phyloP scores from a whole-genome alignment of 176 grass and related monocot species.

The Olyra latifolia region DNA sequence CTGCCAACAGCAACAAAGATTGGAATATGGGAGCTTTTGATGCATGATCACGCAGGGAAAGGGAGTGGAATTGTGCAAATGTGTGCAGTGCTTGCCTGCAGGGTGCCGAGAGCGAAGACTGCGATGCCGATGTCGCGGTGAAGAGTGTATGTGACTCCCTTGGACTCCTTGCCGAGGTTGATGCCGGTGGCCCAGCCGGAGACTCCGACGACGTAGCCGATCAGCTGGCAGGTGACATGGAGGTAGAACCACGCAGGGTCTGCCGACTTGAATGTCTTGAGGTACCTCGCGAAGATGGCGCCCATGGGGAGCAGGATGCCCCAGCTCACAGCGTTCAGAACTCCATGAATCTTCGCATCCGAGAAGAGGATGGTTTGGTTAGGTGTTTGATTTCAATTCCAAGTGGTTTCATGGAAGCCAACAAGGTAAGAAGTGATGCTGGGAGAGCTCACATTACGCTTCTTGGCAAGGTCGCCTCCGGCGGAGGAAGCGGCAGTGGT shows the following conservation, averaged over 20 bases:
- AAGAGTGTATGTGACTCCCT: constrained; percentile 42
- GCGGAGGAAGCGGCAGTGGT: background rate
- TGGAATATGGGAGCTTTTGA: background rate
- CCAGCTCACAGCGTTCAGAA: constrained; percentile 75
- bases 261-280: constrained; percentile 63
- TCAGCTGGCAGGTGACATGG: constrained; percentile 58
- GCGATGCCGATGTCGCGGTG: constrained; percentile 62
- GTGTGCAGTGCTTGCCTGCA: constrained; percentile 38
- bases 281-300: constrained; percentile 59
- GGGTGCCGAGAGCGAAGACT: constrained; percentile 46
- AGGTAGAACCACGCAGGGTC: constrained; percentile 84
- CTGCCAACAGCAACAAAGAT: background rate
- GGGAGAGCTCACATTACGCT: constrained; percentile 36
- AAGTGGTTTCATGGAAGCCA: background rate
- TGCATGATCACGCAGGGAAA: background rate
- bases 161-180: constrained; percentile 55
- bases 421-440: background rate
- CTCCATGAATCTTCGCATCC: constrained; percentile 50
- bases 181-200: constrained; percentile 71
- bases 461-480: background rate
- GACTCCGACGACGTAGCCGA: constrained; percentile 58
- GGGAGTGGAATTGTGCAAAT: background rate
- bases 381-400: background rate
- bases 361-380: background rate
- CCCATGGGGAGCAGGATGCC: constrained; percentile 69